A percentile compares a stretch with the other conserved stretches of the same genome.
These are phyloP conservation scores for Oxyria digyna DNA, from an alignment of 148 eudicot species.

Conservation along the genomic window DNA sequence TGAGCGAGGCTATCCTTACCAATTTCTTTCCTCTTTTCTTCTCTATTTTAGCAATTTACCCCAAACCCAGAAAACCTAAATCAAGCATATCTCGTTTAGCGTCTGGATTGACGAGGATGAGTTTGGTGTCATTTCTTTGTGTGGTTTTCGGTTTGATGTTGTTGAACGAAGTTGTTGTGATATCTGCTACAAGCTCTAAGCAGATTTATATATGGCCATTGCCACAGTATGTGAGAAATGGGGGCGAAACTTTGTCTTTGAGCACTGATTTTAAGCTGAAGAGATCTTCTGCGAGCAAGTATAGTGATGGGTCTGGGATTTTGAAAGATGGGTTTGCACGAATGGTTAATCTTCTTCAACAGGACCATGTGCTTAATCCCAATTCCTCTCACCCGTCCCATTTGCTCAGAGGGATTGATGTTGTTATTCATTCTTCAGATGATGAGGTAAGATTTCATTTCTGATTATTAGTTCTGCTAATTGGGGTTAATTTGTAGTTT, in stretches of 20 bases:
- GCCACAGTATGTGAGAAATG: slow-evolving; percentile 46
- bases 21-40: not conserved
- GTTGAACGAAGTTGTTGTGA: not conserved
- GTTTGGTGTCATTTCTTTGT: not conserved
- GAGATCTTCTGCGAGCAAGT: slow-evolving; percentile 43
- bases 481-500: not conserved
- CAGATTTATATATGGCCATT: slow-evolving; percentile 80
- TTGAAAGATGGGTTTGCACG: slow-evolving; percentile 59
- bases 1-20: not conserved
- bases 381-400: slow-evolving; percentile 23
- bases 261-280: slow-evolving; percentile 43
- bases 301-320: slow-evolving; percentile 38
- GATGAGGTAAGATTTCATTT: slow-evolving; percentile 45
- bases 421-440: slow-evolving; percentile 40
- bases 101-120: not conserved
- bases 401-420: slow-evolving; percentile 54
- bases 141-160: not conserved
- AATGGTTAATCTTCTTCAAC: slow-evolving; percentile 27
- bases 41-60: not conserved
- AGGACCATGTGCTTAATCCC: slow-evolving; percentile 47
- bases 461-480: not conserved
- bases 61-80: not conserved
- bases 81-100: not conserved
- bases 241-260: slow-evolving; percentile 29
- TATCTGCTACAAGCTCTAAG: slow-evolving; percentile 9